Base-by-base conservation (phyloP, 176 grass and related monocot species). In the Oryza meyeriana region DNA sequence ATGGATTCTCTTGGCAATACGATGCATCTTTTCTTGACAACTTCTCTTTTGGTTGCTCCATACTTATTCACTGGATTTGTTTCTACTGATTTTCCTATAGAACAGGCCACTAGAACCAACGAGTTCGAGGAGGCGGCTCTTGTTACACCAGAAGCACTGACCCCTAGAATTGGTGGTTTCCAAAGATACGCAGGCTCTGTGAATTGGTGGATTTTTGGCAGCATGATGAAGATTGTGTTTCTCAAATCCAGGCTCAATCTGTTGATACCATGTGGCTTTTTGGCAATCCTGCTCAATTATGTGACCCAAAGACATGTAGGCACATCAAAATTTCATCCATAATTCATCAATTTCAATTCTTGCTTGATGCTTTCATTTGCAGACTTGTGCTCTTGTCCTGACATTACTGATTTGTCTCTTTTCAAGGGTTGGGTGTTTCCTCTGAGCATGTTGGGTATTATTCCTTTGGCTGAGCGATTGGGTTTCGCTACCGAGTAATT, bases 401-500 rank as follows among this genome's bases (percentile, higher is more conserved):
- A 70, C 42, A 6, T 50, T 78, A 26, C 25, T 67, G 2, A 58
- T 25, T 64, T 64, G 47, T 42, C 72, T 85, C 12, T 72, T 22
- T 75, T 74, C 38, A 85, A 97, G 94, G 90, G 72, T 2, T 91
- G 80, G 88, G 94, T 93, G 1, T 97, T 97, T 88, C 81, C 85
- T 71, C 81, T 93, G 42, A 93, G 86, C 69, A 61, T 97, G 40
- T 12, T 93, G 71, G 90, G 90, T 44, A 97, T 97, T 44, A 90
- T 97, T 84, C 94, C 94, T 79, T 85, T 97, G 74, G 91, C 94
- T 2, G 90, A 97, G 71, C 76, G 94, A 58, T 59, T 97, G 84
- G 90, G 94, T 52, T 97, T 93, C 2, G 42, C 85, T 14, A 97
- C 90, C 0, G 91, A 93, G 90, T 81, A 93, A 80, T 32, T 64